Conservation (phyloP, 192 early-diverging fungal genomes). For the Entomortierella lignicola region DNA sequence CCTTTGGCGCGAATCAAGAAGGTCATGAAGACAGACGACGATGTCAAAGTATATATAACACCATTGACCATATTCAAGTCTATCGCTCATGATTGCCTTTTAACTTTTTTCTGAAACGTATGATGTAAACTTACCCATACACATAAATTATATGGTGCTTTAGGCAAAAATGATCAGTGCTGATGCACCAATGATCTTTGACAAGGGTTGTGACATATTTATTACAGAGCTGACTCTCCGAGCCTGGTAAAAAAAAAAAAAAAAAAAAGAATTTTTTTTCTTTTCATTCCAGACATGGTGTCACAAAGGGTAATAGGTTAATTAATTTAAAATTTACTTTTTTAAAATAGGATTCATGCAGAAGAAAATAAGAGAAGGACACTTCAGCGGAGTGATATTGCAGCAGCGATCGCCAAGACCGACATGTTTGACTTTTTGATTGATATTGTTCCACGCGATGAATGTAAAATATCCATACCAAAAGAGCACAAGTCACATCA, state of each 20-base stretch:
- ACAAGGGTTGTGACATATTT: slow-evolving; percentile 98
- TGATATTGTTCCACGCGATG: slow-evolving; percentile 96
- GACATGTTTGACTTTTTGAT: slow-evolving; percentile 99
- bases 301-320: too few relatives aligned
- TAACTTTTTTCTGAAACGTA: too few relatives aligned
- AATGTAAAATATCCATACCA: slow-evolving; percentile 61
- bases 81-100: too few relatives aligned
- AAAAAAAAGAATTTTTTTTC: not conserved
- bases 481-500: slow-evolving; percentile 41
- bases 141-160: not conserved
- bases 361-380: slow-evolving; percentile 98
- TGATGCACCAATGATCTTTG: slow-evolving; percentile 92
- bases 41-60: slow-evolving; percentile 85
- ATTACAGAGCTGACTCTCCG: slow-evolving; percentile 89
- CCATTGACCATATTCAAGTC: too few relatives aligned
- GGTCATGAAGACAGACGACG: slow-evolving; percentile 98
- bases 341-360: slow-evolving; percentile 78
- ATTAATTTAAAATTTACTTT: not conserved
- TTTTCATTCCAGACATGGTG: not conserved
- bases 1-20: slow-evolving; percentile 97
- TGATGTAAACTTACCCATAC: too few relatives aligned
- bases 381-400: slow-evolving; percentile 91
- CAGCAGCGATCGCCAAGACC: slow-evolving; percentile 85
- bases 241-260: slow-evolving; percentile 70
- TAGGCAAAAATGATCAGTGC: slow-evolving; percentile 70